Base-by-base conservation (phyloP, 805 yeast genomes). In the Cyberlindnera mrakii region DNA sequence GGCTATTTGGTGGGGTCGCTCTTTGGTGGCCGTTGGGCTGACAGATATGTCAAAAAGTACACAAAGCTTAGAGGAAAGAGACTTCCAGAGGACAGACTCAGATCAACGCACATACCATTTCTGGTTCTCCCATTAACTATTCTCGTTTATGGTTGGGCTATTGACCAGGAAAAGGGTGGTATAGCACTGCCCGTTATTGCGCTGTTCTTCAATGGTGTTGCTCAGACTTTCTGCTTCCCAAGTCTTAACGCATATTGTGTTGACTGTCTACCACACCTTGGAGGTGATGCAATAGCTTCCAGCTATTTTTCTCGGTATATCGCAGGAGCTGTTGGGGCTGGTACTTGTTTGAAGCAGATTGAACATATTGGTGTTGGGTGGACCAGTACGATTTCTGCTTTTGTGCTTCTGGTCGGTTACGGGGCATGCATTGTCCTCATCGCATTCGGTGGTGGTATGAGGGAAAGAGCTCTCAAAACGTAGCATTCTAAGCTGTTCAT, bases 221-320 rank as follows among this genome's bases (percentile, higher is more conserved):
- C 72, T 1, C 82, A 77, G 53, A 73, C 80, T 0, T 59, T 70
- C 30, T 54, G 67, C 10, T 77, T 75, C 51, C 80, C 82, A 1
- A 66, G 74, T 11, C 52, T 73, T 31, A 77, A 77, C 47, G 70
- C 80, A 3, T 77, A 77, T 52, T 74, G 80, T 59, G 74, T 76
- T 19, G 83, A 77, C 49, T 68, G 75, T 6, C 63, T 75, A 66
- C 80, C 81, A 1, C 64, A 71, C 33, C 53, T 77, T 38, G 68
- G 67, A 27, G 78, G 80, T 17, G 81, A 72, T 51, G 80, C 77
- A 1, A 70, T 77, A 34, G 78, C 74, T 0, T 68, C 76, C 11
- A 76, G 75, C 50, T 77, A 77, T 44, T 66, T 73, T 40, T 55
- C 70, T 2, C 59, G 83, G 41, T 75, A 67, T 50, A 45, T 73